These are phyloP conservation scores for Coemansia sp. DNA, from an alignment of 192 early-diverging fungal species.

Conservation along the genomic window DNA sequence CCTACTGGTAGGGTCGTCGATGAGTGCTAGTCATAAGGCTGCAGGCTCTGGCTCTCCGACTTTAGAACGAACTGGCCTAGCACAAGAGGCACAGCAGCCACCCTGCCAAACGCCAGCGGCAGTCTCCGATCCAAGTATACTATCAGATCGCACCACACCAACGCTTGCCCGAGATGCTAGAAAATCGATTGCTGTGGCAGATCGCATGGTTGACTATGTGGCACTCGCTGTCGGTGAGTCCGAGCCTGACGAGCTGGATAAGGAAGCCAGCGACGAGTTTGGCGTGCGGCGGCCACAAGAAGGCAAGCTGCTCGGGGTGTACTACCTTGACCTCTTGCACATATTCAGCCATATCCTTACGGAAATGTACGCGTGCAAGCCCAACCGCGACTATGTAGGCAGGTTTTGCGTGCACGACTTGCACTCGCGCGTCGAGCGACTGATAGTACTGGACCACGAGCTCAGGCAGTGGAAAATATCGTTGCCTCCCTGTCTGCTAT, in stretches of 20 bases:
- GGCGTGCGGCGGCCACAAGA: conserved; percentile 10
- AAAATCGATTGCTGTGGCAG: conserved; percentile 34
- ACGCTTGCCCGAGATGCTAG: conserved; percentile 4
- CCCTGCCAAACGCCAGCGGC: neutral
- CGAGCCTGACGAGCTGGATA: conserved; percentile 37
- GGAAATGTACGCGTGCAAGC: conserved; percentile 59
- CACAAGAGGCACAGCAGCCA: neutral
- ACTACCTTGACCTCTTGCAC: conserved; percentile 54
- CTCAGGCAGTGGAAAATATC: conserved; percentile 52
- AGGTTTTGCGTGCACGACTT: conserved; percentile 44
- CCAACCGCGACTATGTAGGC: conserved; percentile 31
- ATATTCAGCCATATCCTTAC: conserved; percentile 49
- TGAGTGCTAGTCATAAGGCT: conserved; percentile 5
- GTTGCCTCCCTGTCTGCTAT: conserved; percentile 48
- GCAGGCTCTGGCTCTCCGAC: neutral
- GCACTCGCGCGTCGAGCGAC: conserved; percentile 43
- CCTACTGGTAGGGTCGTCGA: conserved; percentile 28
- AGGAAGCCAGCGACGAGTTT: neutral
- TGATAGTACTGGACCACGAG: conserved; percentile 53
- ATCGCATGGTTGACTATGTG: conserved; percentile 49
- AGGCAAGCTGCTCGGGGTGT: conserved; percentile 37
- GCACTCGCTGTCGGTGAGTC: conserved; percentile 39
- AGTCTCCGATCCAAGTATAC: neutral
- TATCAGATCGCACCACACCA: neutral
- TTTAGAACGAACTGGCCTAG: neutral